Conservation (phyloP, 495 filamentous ascomycete species). For the Podospora pseudopauciseta region DNA sequence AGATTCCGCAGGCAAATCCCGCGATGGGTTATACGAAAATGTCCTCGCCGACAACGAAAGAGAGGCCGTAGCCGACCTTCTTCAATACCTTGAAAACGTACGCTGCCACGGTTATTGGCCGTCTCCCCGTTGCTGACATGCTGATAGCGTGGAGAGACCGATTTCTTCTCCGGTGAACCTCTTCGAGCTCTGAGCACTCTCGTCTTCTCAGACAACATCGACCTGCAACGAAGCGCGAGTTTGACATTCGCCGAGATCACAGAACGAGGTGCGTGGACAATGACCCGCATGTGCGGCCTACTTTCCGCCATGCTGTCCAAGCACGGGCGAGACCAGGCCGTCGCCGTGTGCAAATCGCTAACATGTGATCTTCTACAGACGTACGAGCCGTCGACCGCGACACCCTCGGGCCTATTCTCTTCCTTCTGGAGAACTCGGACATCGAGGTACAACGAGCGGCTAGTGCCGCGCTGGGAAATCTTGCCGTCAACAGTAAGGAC, state of each 20-base stretch:
- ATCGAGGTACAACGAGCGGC: slow-evolving; percentile 97
- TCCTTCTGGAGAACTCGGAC: slow-evolving; percentile 88
- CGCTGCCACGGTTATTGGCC: slow-evolving; percentile 22
- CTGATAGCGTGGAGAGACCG: slow-evolving; percentile 78
- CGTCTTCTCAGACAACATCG: slow-evolving; percentile 98
- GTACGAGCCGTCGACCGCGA: slow-evolving; percentile 92
- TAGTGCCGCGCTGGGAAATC: slow-evolving; percentile 91
- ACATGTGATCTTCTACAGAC: slow-evolving; percentile 54
- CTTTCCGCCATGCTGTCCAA: too few relatives aligned
- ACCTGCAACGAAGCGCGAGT: slow-evolving; percentile 94
- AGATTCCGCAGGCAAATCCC: slow-evolving; percentile 62
- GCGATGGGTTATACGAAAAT: slow-evolving; percentile 92
- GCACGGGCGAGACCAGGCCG: neutral
- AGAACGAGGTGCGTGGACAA: slow-evolving; percentile 72
- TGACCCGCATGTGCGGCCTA: neutral
- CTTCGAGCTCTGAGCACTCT: slow-evolving; percentile 89
- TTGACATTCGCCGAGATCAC: slow-evolving; percentile 99
- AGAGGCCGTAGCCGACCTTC: slow-evolving; percentile 92
- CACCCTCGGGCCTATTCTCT: slow-evolving; percentile 92
- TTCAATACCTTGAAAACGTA: slow-evolving; percentile 96
- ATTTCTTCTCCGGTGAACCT: slow-evolving; percentile 98
- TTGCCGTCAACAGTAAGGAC: slow-evolving; percentile 88
- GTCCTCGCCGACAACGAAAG: slow-evolving; percentile 94
- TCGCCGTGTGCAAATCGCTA: neutral
- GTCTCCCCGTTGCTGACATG: slow-evolving; percentile 18